Evolutionary conservation across 1,284 basidiomycete genomes (phyloP), one percentile per base, ranked within the genome.

Genomic region (Ganoderma resinaceum): DNA sequence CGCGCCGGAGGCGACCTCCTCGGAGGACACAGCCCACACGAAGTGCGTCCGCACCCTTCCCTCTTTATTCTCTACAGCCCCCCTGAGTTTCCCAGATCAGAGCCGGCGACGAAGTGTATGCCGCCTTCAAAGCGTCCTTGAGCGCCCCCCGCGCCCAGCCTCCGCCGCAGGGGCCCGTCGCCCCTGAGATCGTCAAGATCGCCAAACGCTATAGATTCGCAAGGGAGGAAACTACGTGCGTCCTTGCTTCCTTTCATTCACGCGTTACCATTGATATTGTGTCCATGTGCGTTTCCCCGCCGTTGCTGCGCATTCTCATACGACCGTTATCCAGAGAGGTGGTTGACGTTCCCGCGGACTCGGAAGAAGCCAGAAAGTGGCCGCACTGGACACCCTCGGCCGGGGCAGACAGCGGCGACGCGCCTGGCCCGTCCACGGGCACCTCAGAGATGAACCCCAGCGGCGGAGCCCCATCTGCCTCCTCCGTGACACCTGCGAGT

Each of bases 331-430:
- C 72, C 76, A 95, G 93, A 63, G 89, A 94, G 77, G 83, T 93
- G 8, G 84, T 88, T 23, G 88, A 92, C 71, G 93, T 95, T 1
- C 80, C 85, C 14, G 90, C 88, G 73, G 86, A 88, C 73, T 94
- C 92, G 1, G 79, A 84, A 12, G 93, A 95, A 20, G 92, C 92
- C 11, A 89, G 85, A 76, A 87, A 86, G 76, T 95, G 91, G 91
- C 89, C 92, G 0, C 74, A 81, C 23, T 89, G 85, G 85, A 76
- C 79, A 26, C 79, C 82, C 29, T 69, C 78, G 42, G 74, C 76
- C n/a, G 43, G 63, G 29, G 62, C 68, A 31, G 61, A 70, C 26
- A 61, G 18, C 52, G 16, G 33, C 12, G 20, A 64, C 52, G 38
- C 69, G 57, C 40, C 73, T 40, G 35, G 65, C 43, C 55, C 67